phyloP scores from a whole-genome alignment of 148 eudicot genomes.

The Chenopodium quinoa region DNA sequence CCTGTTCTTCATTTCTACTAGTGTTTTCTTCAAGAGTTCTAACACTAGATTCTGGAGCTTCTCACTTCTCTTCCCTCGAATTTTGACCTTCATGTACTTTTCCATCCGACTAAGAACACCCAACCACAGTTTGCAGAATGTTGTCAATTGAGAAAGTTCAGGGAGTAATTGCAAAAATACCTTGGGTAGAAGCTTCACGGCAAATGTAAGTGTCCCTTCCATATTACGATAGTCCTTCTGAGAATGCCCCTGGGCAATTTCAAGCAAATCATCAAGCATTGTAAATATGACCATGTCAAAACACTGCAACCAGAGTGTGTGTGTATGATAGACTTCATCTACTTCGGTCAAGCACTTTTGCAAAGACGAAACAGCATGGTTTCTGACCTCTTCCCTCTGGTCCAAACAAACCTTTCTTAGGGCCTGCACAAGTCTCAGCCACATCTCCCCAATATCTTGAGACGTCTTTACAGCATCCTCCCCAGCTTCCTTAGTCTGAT shows the following conservation, averaged over 20 bases:
- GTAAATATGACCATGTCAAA: constrained; percentile 73
- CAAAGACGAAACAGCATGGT: constrained; percentile 59
- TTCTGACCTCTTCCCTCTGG: constrained; percentile 76
- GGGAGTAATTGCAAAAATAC: constrained; percentile 53
- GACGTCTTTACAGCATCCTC: constrained; percentile 57
- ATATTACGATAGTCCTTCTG: constrained; percentile 71
- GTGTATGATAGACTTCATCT: constrained; percentile 45
- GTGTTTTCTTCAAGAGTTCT: constrained; percentile 61
- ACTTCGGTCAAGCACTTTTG: constrained; percentile 57
- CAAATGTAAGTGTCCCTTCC: constrained; percentile 60
- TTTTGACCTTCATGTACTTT: constrained; percentile 62
- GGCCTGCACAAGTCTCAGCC: constrained; percentile 79
- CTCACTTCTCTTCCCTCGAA: constrained; percentile 67
- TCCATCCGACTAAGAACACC: constrained; percentile 71
- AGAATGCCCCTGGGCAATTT: constrained; percentile 60
- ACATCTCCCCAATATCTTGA: constrained; percentile 79
- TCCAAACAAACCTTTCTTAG: constrained; percentile 83
- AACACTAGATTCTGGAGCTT: constrained; percentile 68
- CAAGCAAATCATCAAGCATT: constrained; percentile 66
- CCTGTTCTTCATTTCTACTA: constrained; percentile 56
- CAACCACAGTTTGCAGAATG: constrained; percentile 72
- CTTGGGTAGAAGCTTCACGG: constrained; percentile 65
- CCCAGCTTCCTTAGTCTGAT: constrained; percentile 47
- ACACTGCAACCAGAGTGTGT: constrained; percentile 64
- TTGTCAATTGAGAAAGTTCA: constrained; percentile 50